These are phyloP conservation scores for Scheffersomyces titani DNA, from an alignment of 1,139 yeast species.

Conservation along the genomic window DNA sequence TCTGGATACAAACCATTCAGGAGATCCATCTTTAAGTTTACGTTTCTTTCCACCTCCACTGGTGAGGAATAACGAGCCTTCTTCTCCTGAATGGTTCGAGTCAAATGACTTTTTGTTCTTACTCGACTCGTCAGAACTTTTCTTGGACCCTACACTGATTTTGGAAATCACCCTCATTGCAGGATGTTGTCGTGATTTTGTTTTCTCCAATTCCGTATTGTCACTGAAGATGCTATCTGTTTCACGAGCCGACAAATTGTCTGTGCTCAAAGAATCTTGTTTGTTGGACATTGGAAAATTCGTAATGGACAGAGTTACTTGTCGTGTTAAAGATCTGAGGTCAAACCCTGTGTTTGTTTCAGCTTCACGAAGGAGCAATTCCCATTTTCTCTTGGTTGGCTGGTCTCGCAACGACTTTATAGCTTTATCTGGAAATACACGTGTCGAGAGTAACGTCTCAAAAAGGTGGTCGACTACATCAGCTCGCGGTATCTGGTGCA, in stretches of 20 bases:
- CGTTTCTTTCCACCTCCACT: slow-evolving; percentile 12
- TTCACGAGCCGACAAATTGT: not conserved
- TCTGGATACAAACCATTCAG: slow-evolving; percentile 45
- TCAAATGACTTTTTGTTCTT: slow-evolving; percentile 13
- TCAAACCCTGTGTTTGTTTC: slow-evolving; percentile 43
- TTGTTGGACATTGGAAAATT: not conserved
- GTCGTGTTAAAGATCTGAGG: slow-evolving; percentile 20
- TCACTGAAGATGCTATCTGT: not conserved
- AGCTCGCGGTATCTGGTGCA: slow-evolving; percentile 37
- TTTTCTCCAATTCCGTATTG: slow-evolving; percentile 4
- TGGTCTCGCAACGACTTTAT: slow-evolving; percentile 30
- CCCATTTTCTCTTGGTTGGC: slow-evolving; percentile 46
- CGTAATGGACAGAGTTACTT: slow-evolving; percentile 7
- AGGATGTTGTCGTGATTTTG: slow-evolving; percentile 10
- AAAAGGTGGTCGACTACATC: slow-evolving; percentile 41
- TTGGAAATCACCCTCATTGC: slow-evolving; percentile 14
- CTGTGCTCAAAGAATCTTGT: not conserved
- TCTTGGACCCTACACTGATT: slow-evolving; percentile 1
- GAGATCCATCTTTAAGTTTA: slow-evolving; percentile 39
- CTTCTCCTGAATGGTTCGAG: slow-evolving; percentile 3
- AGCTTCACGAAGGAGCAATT: slow-evolving; percentile 42
- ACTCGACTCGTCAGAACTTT: not conserved
- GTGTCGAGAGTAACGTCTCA: slow-evolving; percentile 36
- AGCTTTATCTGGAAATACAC: slow-evolving; percentile 42
- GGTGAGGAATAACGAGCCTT: not conserved